These are phyloP conservation scores for Termitomyces sp. DNA, from an alignment of 768 basidiomycete species.

Conservation along the genomic window DNA sequence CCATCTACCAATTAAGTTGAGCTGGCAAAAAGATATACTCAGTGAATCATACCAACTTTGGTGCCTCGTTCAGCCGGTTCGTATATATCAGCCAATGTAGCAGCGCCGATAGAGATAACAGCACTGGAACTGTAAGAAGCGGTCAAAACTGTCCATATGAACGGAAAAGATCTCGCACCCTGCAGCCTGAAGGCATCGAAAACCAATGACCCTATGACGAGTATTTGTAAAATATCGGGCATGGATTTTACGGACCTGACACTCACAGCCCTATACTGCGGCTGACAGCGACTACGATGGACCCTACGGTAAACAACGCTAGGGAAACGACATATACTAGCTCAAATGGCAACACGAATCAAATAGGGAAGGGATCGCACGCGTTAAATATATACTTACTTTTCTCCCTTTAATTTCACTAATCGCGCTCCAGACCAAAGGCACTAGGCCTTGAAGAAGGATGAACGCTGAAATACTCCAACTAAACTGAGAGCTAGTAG, in stretches of 20 bases:
- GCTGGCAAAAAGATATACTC: constrained; percentile 13
- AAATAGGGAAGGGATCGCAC: neutral
- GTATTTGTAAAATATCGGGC: neutral
- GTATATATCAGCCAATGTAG: constrained; percentile 75
- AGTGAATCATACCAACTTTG: constrained; percentile 28
- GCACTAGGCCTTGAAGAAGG: constrained; percentile 62
- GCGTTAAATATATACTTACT: constrained; percentile 26
- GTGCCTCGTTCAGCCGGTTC: constrained; percentile 70
- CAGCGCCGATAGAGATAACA: constrained; percentile 57
- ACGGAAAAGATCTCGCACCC: constrained; percentile 35
- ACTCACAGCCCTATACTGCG: constrained; percentile 44
- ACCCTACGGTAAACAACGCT: constrained; percentile 47
- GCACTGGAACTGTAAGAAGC: constrained; percentile 15
- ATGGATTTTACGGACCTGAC: neutral
- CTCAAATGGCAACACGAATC: constrained; percentile 22
- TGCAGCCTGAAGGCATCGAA: constrained; percentile 61
- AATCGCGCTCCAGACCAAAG: constrained; percentile 62
- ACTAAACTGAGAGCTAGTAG: constrained; percentile 58
- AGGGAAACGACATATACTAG: constrained; percentile 51
- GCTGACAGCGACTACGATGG: constrained; percentile 52
- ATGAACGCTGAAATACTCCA: constrained; percentile 68
- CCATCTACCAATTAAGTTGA: constrained; percentile 41
- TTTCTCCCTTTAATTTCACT: constrained; percentile 77
- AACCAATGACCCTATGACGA: constrained; percentile 50
- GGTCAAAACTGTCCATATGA: neutral